Base-by-base conservation (phyloP, 441 rosid species). In the Gossypium gossypioides region DNA sequence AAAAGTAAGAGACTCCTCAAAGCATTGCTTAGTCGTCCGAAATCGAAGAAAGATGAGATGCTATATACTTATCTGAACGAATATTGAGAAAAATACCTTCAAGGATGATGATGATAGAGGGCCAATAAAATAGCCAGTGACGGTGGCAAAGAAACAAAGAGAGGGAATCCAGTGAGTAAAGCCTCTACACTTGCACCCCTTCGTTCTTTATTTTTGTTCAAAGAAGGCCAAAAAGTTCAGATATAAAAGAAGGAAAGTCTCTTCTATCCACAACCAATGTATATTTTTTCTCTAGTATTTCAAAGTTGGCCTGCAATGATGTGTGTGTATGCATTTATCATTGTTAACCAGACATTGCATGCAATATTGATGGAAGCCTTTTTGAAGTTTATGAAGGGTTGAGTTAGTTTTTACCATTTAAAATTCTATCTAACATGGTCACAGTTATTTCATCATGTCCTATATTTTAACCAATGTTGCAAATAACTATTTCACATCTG, bases 31-130 rank as follows among this genome's bases (percentile, higher is more conserved):
- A 93, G 93, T 77, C 87, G 96, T 54, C 97, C 97, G 67, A 93
- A 91, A 81, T 87, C 93, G 4, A 93, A 87, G 91, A 93, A 90
- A 82, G 98, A 93, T 24, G 97, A 91, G n/a, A 89, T 78, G 86
- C 81, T 91, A 24, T 91, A 91, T 83, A 87, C 91, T 44, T 93
- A 91, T 77, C 79, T 93, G 85, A 97, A 93, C 77, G 98, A 91
- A 81, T 93, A 91, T 60, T 93, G 84, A 93, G 22, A 18, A 62
- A 18, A 40, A 64, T 0, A 56, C 13, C 13, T 16, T 40, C 29
- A n/a, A 46, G 15, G 57, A 29, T 37, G 56, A 40, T 1, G 21
- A 34, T 34, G 40, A 34, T 34, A 34, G 40, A 34, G 40, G 40
- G 9, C 9, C 40, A 6, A 34, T 32, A 34, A 34, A 34, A 34